Percentiles rank a stretch among this genome's conserved stretches.
Evolutionary conservation across 129 eudicot genomes (phyloP).

Genomic region (Lactuca saligna): DNA sequence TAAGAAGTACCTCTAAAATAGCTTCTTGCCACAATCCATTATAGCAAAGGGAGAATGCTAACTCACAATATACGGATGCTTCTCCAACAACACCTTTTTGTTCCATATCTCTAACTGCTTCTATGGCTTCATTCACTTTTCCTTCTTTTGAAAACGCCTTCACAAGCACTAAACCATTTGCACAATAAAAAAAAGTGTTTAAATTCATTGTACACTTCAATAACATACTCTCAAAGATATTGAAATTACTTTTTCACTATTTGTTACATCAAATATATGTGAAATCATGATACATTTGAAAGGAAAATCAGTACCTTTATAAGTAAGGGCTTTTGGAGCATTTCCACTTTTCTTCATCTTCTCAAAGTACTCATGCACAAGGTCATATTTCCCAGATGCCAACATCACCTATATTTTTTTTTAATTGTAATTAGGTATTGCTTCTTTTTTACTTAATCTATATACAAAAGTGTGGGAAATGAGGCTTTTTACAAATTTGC

Average conservation of each 20-base stretch:
- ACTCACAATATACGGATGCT: conserved; percentile 81
- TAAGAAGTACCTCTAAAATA: conserved; percentile 59
- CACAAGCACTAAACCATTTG: conserved; percentile 64
- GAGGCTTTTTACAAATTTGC: background rate
- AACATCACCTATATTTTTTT: conserved; percentile 69
- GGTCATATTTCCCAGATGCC: conserved; percentile 74
- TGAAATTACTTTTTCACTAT: too few relatives aligned
- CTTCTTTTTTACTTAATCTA: too few relatives aligned
- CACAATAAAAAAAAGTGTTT: conserved; percentile 4
- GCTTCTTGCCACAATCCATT: conserved; percentile 95
- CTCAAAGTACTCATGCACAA: conserved; percentile 68
- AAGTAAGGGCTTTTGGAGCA: conserved; percentile 86
- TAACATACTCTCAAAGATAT: background rate
- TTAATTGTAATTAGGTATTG: too few relatives aligned
- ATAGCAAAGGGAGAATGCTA: conserved; percentile 91
- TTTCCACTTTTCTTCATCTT: conserved; percentile 82
- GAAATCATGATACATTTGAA: conserved; percentile 7
- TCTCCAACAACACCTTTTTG: conserved; percentile 71
- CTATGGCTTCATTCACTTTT: conserved; percentile 74
- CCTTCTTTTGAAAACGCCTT: conserved; percentile 78
- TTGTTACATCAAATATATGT: background rate
- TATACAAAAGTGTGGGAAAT: too few relatives aligned
- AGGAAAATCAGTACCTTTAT: conserved; percentile 55
- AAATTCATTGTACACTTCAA: conserved; percentile 3
- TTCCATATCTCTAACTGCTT: conserved; percentile 90